phyloP scores from a whole-genome alignment of 306 rosid genomes.

The Rubus idaeus region DNA sequence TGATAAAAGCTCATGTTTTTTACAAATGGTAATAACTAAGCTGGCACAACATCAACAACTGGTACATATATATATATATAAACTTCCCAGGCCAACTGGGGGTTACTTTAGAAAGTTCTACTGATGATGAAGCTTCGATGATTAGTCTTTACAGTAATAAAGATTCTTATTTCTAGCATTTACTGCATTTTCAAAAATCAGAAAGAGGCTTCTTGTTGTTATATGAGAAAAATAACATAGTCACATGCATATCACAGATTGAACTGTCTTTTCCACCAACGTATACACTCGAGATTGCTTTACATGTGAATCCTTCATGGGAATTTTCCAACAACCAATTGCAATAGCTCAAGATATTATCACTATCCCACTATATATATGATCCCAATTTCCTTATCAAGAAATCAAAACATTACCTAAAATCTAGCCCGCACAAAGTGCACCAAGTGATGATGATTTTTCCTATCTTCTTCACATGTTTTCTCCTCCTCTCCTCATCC shows the following conservation, averaged over 20 bases:
- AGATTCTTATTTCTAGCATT: not conserved
- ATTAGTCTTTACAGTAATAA: not conserved
- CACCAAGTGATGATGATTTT: constrained; percentile 35
- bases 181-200: constrained; percentile 23
- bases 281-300: not conserved
- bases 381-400: constrained; percentile 4
- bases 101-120: not conserved
- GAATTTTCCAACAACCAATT: constrained; percentile 20
- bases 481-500: constrained; percentile 38
- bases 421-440: not conserved
- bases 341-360: constrained; percentile 13
- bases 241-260: constrained; percentile 46
- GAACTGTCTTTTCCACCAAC: constrained; percentile 36
- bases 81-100: not conserved
- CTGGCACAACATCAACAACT: not conserved
- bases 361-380: constrained; percentile 29
- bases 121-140: not conserved
- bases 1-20: not conserved
- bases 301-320: constrained; percentile 14
- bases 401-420: not conserved
- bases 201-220: constrained; percentile 50
- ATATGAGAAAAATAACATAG: constrained; percentile 19
- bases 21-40: not conserved
- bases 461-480: constrained; percentile 36
- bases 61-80: not conserved